Evolutionary conservation across 140 eudicot genomes (phyloP), one percentile per base, ranked within the genome.

Genomic region (Stevia rebaudiana): DNA sequence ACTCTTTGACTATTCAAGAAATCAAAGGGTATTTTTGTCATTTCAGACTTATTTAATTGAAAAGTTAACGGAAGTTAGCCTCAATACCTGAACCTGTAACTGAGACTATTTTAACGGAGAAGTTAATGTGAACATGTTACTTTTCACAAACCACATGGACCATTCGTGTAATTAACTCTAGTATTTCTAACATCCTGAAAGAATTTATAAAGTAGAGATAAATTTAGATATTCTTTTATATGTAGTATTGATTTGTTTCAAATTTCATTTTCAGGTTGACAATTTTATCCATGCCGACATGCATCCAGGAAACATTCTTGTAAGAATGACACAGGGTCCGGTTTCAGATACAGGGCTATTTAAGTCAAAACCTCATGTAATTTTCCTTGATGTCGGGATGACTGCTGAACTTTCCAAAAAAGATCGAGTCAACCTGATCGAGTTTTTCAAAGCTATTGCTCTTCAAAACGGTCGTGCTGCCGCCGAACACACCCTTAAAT

Each of bases 221-320:
- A 22, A 12, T 37, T 21, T 40, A 21, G 2, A 5, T 18, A 39
- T 12, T 21, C 35, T 9, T 18, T 19, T 10, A 6, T 3, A 59
- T 36, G 0, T 19, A 11, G 41, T 19, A 18, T 19, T 33, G 56
- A 48, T 21, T 8, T 36, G 50, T 73, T 64, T n/a, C 8, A 28
- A 47, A 31, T 52, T 52, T 41, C 35, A 13, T 55, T 65, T 72
- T 41, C 89, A 91, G 98, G 98, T 85, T 62, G 98, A 91, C 81
- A 91, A 91, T 79, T 91, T 91, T 74, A 61, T 91, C 68, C 96
- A 91, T 76, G 96, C 98, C 43, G 96, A 91, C 80, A 87, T 91
- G 95, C 98, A 91, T 85, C 98, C 98, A 6, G 98, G 98, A 59
- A 91, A 91, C 65, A 91, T 91, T 71, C 96, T 91, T 65, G 98